Evolutionary conservation across 306 rosid species (phyloP).

Genomic region (Inga leiocalycina): DNA sequence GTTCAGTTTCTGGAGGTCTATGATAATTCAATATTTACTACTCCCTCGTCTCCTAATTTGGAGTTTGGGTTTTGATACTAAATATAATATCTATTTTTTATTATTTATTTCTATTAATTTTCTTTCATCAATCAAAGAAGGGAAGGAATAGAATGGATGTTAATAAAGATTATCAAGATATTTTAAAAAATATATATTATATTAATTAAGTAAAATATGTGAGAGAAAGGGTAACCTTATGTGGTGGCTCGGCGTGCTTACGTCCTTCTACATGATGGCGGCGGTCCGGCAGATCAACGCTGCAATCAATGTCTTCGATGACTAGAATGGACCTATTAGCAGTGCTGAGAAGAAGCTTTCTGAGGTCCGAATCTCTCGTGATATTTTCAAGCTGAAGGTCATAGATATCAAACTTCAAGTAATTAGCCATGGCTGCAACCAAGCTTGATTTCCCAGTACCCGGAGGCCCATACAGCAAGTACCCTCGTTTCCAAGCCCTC

Average conservation of each 20-base stretch:
- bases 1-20: neutral
- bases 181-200: too few species aligned
- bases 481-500: slow-evolving; percentile 92
- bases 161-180: too few species aligned
- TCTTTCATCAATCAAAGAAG: too few species aligned
- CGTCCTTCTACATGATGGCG: slow-evolving; percentile 41
- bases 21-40: too few species aligned
- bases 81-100: too few species aligned
- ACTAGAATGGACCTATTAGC: slow-evolving; percentile 84
- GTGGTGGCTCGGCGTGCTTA: slow-evolving; percentile 37
- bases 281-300: slow-evolving; percentile 71
- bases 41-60: too few species aligned
- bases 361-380: slow-evolving; percentile 66
- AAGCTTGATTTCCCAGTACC: slow-evolving; percentile 94
- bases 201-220: too few species aligned
- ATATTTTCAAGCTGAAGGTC: slow-evolving; percentile 75
- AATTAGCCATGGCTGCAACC: slow-evolving; percentile 91
- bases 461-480: slow-evolving; percentile 83
- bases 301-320: slow-evolving; percentile 91
- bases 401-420: slow-evolving; percentile 81
- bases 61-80: too few species aligned
- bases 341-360: slow-evolving; percentile 68
- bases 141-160: too few species aligned
- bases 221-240: slow-evolving; percentile 44
- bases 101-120: too few species aligned